phyloP scores from a whole-genome alignment of 2,329 filamentous ascomycete genomes.

The Colletotrichum limetticola region DNA sequence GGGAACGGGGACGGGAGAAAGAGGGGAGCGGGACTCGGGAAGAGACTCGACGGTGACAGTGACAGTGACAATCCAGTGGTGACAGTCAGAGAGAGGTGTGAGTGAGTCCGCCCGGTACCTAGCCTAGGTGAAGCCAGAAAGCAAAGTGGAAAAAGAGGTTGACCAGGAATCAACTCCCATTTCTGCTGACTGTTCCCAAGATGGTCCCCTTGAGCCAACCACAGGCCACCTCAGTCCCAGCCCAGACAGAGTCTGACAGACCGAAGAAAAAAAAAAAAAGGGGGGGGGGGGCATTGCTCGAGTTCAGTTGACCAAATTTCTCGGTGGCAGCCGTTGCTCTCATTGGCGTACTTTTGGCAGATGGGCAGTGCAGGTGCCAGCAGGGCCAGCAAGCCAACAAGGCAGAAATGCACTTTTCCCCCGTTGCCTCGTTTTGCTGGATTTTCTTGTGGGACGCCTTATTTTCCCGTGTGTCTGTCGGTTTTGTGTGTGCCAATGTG shows the following conservation, averaged over 20 bases:
- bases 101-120: not conserved
- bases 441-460: conserved; percentile 22
- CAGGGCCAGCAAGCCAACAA: conserved; percentile 17
- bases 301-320: conserved; percentile 9
- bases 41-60: too few species aligned
- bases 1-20: not conserved
- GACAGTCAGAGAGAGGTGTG: too few species aligned
- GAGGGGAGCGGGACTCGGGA: not conserved
- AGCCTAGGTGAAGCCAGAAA: not conserved
- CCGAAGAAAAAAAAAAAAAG: not conserved
- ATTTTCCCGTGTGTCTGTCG: not conserved
- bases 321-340: conserved; percentile 10
- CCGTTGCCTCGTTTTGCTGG: conserved; percentile 8
- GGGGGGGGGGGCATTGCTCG: conserved; percentile 1
- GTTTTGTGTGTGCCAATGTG: not conserved
- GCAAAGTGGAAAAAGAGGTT: conserved; percentile 32
- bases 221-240: not conserved
- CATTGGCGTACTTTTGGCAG: conserved; percentile 16
- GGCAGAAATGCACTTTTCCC: conserved; percentile 23
- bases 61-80: too few species aligned
- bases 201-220: not conserved
- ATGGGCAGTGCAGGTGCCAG: conserved; percentile 26
- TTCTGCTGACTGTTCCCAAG: conserved; percentile 17
- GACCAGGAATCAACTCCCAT: conserved; percentile 25
- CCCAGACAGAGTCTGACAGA: not conserved